A percentile compares a stretch with the other conserved stretches of the same genome.
phyloP scores from a whole-genome alignment of 805 yeast genomes.

The Candida mattraensis region DNA sequence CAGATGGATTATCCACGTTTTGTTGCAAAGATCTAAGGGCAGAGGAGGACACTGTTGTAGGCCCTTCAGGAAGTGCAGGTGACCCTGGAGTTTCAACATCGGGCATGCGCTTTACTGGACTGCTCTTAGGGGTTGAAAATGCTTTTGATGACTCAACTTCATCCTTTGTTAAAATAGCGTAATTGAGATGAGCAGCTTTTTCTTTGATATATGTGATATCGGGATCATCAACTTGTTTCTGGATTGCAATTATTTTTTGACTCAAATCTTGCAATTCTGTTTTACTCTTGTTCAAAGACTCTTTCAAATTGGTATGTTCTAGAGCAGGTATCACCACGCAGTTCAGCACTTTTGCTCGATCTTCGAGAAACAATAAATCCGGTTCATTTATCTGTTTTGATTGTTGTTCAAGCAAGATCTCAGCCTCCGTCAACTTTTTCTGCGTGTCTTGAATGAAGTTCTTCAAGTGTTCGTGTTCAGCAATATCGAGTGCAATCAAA shows the following conservation, averaged over 20 bases:
- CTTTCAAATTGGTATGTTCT: no score
- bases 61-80: slow-evolving; percentile 35
- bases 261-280: no score
- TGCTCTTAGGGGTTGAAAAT: slow-evolving; percentile 4
- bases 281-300: no score
- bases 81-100: slow-evolving; percentile 6
- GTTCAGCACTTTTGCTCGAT: no score
- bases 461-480: slow-evolving; percentile 7
- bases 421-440: slow-evolving; percentile 1
- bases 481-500: slow-evolving; percentile 9
- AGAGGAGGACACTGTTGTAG: slow-evolving; percentile 34
- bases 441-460: slow-evolving; percentile 2
- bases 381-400: no score
- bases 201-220: slow-evolving; percentile 23
- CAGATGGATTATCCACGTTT: slow-evolving; percentile 26
- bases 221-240: no score
- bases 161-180: slow-evolving; percentile 7
- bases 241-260: no score
- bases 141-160: slow-evolving; percentile 2
- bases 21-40: slow-evolving; percentile 26
- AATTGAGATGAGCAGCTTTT: slow-evolving; percentile 20
- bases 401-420: neutral
- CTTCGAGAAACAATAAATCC: no score
- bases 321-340: no score
- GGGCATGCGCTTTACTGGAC: slow-evolving; percentile 1